phyloP scores from a whole-genome alignment of 2,329 filamentous ascomycete genomes.

The Colletotrichum plurivorum region DNA sequence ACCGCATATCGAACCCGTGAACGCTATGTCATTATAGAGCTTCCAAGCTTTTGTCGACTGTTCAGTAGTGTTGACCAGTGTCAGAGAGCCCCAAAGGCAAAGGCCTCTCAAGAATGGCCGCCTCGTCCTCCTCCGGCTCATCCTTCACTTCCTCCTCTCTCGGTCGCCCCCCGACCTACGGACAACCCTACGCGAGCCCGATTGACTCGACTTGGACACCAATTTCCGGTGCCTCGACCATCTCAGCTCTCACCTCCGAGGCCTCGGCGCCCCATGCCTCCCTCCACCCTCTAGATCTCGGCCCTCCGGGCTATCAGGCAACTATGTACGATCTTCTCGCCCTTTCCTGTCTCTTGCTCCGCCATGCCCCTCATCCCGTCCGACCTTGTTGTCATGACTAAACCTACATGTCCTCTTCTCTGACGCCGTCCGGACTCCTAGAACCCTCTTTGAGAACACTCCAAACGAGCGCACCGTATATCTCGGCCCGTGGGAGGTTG shows the following conservation, averaged over 20 bases:
- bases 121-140: constrained; percentile 62
- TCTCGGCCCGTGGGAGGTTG: constrained; percentile 67
- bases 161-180: constrained; percentile 57
- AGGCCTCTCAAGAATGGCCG: constrained; percentile 51
- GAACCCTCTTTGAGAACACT: constrained; percentile 66
- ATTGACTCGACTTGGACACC: constrained; percentile 63
- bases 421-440: constrained; percentile 45
- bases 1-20: background rate
- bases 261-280: constrained; percentile 57
- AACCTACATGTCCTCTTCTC: constrained; percentile 16
- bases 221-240: constrained; percentile 58
- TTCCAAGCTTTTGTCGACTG: background rate
- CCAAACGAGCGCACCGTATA: constrained; percentile 64
- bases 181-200: constrained; percentile 58
- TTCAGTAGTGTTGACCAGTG: constrained; percentile 29
- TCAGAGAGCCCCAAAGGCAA: background rate
- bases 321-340: constrained; percentile 59
- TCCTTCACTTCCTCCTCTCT: constrained; percentile 64
- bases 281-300: constrained; percentile 63
- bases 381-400: background rate
- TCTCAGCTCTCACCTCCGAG: constrained; percentile 57
- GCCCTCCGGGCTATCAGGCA: constrained; percentile 67
- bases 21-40: constrained; percentile 24
- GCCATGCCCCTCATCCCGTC: constrained; percentile 5
- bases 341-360: constrained; percentile 33